A percentile compares a stretch with the other conserved stretches of the same genome.
Conservation (phyloP, 805 yeast species). For the Cyberlindnera nakhonratchasimensis region DNA sequence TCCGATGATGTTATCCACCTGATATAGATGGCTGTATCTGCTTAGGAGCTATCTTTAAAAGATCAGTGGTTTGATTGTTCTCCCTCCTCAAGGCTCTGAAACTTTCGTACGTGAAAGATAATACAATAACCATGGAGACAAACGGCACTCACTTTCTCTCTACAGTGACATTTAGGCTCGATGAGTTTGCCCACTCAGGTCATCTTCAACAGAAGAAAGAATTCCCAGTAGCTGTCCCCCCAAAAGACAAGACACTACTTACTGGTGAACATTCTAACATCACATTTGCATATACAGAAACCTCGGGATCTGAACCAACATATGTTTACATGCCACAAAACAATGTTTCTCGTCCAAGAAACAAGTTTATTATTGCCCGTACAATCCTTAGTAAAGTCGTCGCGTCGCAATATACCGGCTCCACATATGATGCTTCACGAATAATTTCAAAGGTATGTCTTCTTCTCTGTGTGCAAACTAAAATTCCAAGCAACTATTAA, state of each 20-base stretch:
- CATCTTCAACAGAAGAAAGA: not conserved
- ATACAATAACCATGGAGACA: not conserved
- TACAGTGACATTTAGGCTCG: slow-evolving; percentile 1
- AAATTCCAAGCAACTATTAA: not conserved
- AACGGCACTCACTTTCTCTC: not conserved
- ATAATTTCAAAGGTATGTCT: slow-evolving; percentile 18
- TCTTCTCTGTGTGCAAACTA: not conserved
- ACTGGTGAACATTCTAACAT: not conserved
- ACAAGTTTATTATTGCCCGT: slow-evolving; percentile 22
- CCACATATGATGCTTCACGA: slow-evolving; percentile 13
- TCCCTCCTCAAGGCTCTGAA: too few species aligned
- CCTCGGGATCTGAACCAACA: not conserved
- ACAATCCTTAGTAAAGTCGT: slow-evolving; percentile 15
- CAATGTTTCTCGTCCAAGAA: slow-evolving; percentile 18
- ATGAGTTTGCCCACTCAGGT: not conserved
- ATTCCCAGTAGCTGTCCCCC: slow-evolving; percentile 7
- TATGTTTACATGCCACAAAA: not conserved
- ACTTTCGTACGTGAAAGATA: not conserved
- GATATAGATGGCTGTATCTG: too few species aligned
- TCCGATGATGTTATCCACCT: too few species aligned
- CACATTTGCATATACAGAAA: not conserved
- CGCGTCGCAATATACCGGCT: not conserved
- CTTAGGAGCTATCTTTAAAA: not conserved
- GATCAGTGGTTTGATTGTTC: not conserved
- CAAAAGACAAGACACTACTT: not conserved